Evolutionary conservation across 306 rosid genomes (phyloP).

Genomic region (Begonia masoniana): DNA sequence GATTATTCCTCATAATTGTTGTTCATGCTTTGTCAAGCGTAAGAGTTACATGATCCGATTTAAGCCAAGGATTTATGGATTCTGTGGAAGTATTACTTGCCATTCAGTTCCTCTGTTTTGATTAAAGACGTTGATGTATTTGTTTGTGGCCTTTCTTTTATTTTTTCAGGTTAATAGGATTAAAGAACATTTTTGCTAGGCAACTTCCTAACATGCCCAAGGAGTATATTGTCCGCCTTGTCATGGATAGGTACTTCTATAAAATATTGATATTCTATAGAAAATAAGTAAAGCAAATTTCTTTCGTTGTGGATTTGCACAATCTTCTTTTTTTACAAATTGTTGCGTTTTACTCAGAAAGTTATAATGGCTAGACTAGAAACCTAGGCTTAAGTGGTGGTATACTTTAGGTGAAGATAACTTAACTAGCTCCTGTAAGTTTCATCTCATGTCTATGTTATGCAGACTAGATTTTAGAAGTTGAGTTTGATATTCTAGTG

Average conservation of each 20-base stretch:
- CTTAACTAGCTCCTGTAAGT: too few relatives aligned
- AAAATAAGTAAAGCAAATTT: background rate
- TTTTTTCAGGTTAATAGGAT: slow-evolving; percentile 70
- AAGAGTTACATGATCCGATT: background rate
- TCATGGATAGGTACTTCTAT: slow-evolving; percentile 79
- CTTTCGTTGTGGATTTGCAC: too few relatives aligned
- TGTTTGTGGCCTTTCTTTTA: slow-evolving; percentile 12
- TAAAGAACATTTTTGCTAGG: slow-evolving; percentile 91
- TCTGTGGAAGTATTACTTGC: background rate
- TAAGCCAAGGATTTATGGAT: background rate
- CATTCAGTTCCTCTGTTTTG: background rate
- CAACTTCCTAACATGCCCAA: slow-evolving; percentile 99
- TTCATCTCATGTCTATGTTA: too few relatives aligned
- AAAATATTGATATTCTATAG: background rate
- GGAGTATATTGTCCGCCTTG: slow-evolving; percentile 96
- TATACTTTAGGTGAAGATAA: too few relatives aligned
- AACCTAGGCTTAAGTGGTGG: too few relatives aligned
- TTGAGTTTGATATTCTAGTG: too few relatives aligned
- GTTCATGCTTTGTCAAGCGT: background rate
- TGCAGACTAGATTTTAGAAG: too few relatives aligned
- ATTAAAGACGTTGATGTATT: background rate
- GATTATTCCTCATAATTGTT: background rate
- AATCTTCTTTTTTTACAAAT: too few relatives aligned
- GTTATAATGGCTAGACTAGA: too few relatives aligned
- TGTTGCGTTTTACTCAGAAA: too few relatives aligned